Conservation (phyloP, 345 rosid species). For the Eucalyptus curtisii region DNA sequence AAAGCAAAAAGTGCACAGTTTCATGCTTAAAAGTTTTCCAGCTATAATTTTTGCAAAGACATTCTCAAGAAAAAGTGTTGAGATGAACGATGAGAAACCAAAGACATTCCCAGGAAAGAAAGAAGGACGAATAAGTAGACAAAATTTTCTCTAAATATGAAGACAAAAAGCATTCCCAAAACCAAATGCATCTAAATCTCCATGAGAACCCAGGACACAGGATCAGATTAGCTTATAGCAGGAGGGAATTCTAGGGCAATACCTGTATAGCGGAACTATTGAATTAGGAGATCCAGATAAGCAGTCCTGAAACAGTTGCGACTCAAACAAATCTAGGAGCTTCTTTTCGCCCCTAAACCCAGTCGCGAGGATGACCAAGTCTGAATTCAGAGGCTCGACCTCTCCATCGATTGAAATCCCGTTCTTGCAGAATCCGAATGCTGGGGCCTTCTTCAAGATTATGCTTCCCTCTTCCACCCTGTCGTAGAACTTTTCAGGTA, state of each 20-base stretch:
- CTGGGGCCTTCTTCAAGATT: conserved; percentile 20
- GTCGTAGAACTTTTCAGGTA: conserved; percentile 17
- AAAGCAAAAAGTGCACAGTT: too few species aligned
- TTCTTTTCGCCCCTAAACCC: conserved; percentile 26
- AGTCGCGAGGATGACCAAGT: conserved; percentile 24
- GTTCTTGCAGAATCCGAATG: conserved; percentile 12
- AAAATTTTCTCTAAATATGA: neutral
- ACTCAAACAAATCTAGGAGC: conserved; percentile 12
- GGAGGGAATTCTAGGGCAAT: neutral
- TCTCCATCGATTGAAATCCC: conserved; percentile 13
- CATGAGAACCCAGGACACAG: neutral
- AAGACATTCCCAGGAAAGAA: neutral
- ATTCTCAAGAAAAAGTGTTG: neutral
- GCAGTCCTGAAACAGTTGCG: conserved; percentile 5
- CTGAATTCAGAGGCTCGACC: conserved; percentile 1
- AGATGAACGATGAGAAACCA: neutral
- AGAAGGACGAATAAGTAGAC: neutral
- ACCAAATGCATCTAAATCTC: neutral
- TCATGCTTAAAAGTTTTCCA: neutral
- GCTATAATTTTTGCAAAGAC: neutral
- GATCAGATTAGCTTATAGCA: neutral
- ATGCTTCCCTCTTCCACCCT: conserved; percentile 34
- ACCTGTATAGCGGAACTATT: conserved; percentile 30
- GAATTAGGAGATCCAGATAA: conserved; percentile 9
- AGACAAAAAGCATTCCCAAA: neutral